A percentile compares a stretch with the other conserved stretches of the same genome.
Evolutionary conservation across 2,329 filamentous ascomycete genomes (phyloP).

Genomic region (Bipolaris oryzae): DNA sequence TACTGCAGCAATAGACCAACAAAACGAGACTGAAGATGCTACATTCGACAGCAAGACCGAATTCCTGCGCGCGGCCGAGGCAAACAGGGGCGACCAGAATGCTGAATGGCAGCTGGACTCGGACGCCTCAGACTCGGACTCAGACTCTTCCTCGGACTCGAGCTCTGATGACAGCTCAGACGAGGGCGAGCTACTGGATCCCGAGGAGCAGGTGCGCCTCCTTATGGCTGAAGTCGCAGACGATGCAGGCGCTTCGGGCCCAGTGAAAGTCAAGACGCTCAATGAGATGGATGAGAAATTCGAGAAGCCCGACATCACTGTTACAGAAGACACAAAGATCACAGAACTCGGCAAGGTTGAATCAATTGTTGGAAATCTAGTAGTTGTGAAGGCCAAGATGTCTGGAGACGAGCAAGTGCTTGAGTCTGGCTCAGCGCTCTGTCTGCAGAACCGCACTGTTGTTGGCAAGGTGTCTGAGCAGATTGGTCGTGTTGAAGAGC

Average conservation of each 20-base stretch:
- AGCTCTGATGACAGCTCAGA: constrained; percentile 56
- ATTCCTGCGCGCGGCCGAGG: constrained; percentile 53
- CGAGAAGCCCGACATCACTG: constrained; percentile 74
- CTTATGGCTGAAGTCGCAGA: constrained; percentile 85
- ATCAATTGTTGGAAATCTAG: constrained; percentile 76
- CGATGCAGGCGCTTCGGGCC: constrained; percentile 73
- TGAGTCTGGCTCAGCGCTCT: constrained; percentile 83
- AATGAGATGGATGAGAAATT: constrained; percentile 70
- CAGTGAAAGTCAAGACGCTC: constrained; percentile 72
- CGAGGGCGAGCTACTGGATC: constrained; percentile 69
- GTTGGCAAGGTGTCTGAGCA: constrained; percentile 85
- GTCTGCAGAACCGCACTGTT: constrained; percentile 73
- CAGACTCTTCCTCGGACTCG: constrained; percentile 50
- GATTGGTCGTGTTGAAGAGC: constrained; percentile 82
- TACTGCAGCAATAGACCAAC: constrained; percentile 20
- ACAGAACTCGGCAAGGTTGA: constrained; percentile 76
- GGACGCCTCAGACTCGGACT: constrained; percentile 64
- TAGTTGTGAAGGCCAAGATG: constrained; percentile 78
- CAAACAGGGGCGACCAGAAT: constrained; percentile 58
- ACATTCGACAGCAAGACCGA: constrained; percentile 44
- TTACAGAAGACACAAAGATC: constrained; percentile 78
- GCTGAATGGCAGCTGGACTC: constrained; percentile 81
- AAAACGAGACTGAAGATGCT: constrained; percentile 16
- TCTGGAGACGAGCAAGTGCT: constrained; percentile 85
- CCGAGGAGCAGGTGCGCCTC: constrained; percentile 82